Evolutionary conservation across 1,284 basidiomycete genomes (phyloP).

Genomic region (Naganishia sp.): DNA sequence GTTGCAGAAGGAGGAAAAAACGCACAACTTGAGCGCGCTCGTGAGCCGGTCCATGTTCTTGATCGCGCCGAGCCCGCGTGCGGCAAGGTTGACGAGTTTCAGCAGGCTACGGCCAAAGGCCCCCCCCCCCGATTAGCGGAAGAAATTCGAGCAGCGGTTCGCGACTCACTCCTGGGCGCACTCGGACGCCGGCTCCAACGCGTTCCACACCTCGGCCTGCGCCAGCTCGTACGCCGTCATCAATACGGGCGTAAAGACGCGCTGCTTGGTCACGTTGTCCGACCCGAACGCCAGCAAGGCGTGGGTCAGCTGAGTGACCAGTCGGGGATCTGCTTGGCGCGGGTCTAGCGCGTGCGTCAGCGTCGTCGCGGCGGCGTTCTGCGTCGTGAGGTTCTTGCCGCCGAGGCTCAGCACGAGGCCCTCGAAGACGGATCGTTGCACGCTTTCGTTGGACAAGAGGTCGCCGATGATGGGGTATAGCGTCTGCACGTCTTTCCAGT

Average conservation of each 20-base stretch:
- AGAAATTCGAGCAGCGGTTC: neutral
- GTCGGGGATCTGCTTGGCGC: constrained; percentile 17
- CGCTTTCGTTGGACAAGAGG: constrained; percentile 65
- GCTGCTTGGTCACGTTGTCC: constrained; percentile 63
- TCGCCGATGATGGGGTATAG: constrained; percentile 70
- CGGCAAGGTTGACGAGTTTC: constrained; percentile 30
- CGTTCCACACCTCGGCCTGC: constrained; percentile 62
- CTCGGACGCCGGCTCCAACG: constrained; percentile 36
- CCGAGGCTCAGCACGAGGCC: constrained; percentile 76
- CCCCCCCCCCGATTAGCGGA: neutral
- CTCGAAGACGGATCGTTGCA: constrained; percentile 65
- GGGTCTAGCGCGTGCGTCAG: constrained; percentile 31
- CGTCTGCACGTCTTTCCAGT: constrained; percentile 71
- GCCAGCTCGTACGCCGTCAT: constrained; percentile 72
- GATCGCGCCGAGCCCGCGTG: constrained; percentile 51
- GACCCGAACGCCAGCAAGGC: constrained; percentile 33
- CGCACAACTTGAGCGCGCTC: constrained; percentile 77
- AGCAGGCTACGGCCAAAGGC: constrained; percentile 5
- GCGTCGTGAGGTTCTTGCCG: constrained; percentile 61
- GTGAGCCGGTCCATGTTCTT: constrained; percentile 77
- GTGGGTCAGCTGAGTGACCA: constrained; percentile 1
- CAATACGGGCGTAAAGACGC: constrained; percentile 72
- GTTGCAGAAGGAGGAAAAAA: constrained; percentile 31
- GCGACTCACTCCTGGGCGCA: constrained; percentile 16
- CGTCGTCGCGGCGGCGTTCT: constrained; percentile 5